Evolutionary conservation across 768 basidiomycete genomes (phyloP), one percentile per base, ranked within the genome.

Genomic region (Arthromyces matolae): DNA sequence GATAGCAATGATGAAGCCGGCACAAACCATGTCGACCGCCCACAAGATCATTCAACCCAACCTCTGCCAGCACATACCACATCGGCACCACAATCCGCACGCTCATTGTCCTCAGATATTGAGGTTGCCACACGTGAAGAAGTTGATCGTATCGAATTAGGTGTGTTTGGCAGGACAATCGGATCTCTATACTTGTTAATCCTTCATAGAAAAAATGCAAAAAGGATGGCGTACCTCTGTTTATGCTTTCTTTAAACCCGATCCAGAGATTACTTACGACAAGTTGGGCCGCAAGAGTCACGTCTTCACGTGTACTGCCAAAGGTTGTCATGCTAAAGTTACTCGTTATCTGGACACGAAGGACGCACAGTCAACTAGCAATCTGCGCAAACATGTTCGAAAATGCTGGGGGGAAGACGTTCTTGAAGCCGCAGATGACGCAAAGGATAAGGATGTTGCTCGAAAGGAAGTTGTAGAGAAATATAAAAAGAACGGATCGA

Each of bases 401-500:
- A 20, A 23, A 3, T 72, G 70, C 47, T 70, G 61, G 62, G 65
- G 69, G 0, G 33, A 47, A n/a, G 60, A 58, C 1, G 52, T 53
- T 8, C 32, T 64, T 3, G 37, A 50, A 18, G 49, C 52, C 2
- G 61, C 51, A 13, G 49, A 53, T 9, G 45, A 46, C 16, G 43
- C 48, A 13, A 41, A 32, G 33, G 32, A 45, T 40, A 31, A 40
- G 16, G 39, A 49, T 20, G 47, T 43, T 23, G 53, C 46, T 28
- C 37, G 52, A 7, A 14, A 37, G 5, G 48, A 24, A 18, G 25
- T 50, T n/a, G n/a, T n/a, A n/a, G 20, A 42, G 24, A 31, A 49
- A 40, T 14, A 39, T 42, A 8, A 47, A 51, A 41, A 51, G 25
- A 25, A 47, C 20, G 35, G 60, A 27, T 57, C 53, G 45, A 68